Percentiles rank a stretch among this genome's conserved stretches.
phyloP scores from a whole-genome alignment of 495 filamentous ascomycete genomes.

The Eremomyces bilateralis region DNA sequence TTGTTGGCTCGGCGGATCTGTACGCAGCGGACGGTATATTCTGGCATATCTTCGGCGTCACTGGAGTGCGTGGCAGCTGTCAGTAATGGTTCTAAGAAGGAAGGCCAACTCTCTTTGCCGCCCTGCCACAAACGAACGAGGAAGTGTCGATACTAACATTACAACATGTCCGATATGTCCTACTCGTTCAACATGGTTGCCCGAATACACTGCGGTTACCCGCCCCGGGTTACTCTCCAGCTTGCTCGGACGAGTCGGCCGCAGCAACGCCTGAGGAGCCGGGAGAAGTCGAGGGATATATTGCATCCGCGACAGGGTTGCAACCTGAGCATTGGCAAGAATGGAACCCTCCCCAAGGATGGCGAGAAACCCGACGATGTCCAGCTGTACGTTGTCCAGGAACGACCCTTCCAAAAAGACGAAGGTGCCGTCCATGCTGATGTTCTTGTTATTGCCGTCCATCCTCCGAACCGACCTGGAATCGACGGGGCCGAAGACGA shows the following conservation, averaged over 20 bases:
- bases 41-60: constrained; percentile 12
- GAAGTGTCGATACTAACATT: constrained; percentile 12
- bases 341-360: constrained; percentile 21
- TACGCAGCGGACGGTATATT: constrained; percentile 22
- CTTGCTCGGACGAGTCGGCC: constrained; percentile 12
- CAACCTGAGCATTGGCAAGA: constrained; percentile 19
- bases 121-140: not conserved
- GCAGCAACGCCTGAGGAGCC: constrained; percentile 19
- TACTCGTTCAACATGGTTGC: constrained; percentile 15
- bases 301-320: constrained; percentile 18
- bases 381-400: constrained; percentile 16
- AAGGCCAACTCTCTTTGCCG: too few relatives aligned
- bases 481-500: too few relatives aligned
- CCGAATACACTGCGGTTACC: constrained; percentile 17
- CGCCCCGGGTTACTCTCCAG: constrained; percentile 12
- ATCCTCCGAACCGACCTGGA: too few relatives aligned
- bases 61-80: constrained; percentile 5
- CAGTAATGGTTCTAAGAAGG: too few relatives aligned
- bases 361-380: constrained; percentile 23
- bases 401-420: not conserved
- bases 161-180: constrained; percentile 20
- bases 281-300: constrained; percentile 20
- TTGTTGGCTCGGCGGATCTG: constrained; percentile 13
- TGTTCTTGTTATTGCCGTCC: not conserved
- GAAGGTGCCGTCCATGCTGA: not conserved